Conservation (phyloP, 2,329 filamentous ascomycete species). For the Fusarium brevicatenulatum region DNA sequence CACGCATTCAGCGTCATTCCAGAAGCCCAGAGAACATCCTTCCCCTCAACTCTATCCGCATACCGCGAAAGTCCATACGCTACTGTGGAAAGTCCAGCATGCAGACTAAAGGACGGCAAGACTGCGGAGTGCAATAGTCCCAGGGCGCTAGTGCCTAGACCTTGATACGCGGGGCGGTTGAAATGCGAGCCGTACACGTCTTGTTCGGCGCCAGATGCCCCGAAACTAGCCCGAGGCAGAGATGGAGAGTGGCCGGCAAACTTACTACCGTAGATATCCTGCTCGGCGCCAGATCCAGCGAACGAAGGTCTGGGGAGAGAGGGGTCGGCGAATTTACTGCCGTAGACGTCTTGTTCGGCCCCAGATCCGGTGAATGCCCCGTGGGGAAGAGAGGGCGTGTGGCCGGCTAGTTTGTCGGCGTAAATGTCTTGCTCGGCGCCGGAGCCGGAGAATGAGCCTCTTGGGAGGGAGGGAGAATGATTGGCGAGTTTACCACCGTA, state of each 20-base stretch:
- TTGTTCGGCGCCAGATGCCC: neutral
- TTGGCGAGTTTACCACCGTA: neutral
- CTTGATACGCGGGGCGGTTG: conserved; percentile 3
- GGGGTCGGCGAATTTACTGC: neutral
- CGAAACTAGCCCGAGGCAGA: neutral
- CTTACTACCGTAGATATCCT: conserved; percentile 1
- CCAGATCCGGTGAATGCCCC: neutral
- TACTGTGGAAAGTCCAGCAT: conserved; percentile 1
- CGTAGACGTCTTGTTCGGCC: conserved; percentile 10
- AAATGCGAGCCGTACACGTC: conserved; percentile 17
- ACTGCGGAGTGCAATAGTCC: conserved; percentile 7
- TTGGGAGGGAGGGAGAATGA: neutral
- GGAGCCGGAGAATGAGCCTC: neutral
- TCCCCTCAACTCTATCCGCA: conserved; percentile 3
- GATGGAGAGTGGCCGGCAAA: neutral
- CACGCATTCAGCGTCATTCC: conserved; percentile 23
- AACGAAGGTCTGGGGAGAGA: neutral
- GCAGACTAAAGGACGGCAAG: conserved; percentile 4
- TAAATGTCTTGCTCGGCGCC: conserved; percentile 13
- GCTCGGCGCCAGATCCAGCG: conserved; percentile 2
- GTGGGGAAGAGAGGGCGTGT: neutral
- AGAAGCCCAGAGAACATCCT: conserved; percentile 16
- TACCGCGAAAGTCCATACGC: conserved; percentile 20
- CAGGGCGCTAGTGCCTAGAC: conserved; percentile 3
- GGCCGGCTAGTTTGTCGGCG: neutral